Conservation (phyloP, 1,284 basidiomycete species). For the Fistulinella cinereoalba region DNA sequence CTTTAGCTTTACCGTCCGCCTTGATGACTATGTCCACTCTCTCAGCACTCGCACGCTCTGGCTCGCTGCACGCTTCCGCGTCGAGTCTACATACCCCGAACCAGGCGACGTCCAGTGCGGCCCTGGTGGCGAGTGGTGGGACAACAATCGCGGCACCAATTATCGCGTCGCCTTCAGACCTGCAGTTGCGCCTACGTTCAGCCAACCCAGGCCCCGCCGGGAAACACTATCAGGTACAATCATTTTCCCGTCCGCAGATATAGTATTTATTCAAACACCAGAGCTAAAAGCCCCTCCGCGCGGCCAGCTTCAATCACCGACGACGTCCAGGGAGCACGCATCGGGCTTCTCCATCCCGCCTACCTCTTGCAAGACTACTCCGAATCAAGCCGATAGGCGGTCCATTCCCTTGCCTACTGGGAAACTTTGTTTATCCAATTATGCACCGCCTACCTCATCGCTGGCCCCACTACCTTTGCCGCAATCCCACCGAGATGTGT, state of each 20-base stretch:
- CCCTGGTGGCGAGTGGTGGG: slow-evolving; percentile 70
- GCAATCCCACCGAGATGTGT: not conserved
- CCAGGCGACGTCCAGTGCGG: slow-evolving; percentile 45
- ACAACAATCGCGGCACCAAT: slow-evolving; percentile 82
- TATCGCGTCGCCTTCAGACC: slow-evolving; percentile 67
- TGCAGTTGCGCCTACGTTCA: not conserved
- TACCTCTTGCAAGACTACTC: not conserved
- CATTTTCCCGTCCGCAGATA: not conserved
- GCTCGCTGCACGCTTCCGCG: slow-evolving; percentile 61
- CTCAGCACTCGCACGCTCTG: slow-evolving; percentile 65
- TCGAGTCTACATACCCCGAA: slow-evolving; percentile 32
- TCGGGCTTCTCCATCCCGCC: slow-evolving; percentile 7
- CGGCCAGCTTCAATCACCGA: not conserved
- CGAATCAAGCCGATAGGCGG: not conserved
- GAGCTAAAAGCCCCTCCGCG: slow-evolving; percentile 4
- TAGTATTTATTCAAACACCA: slow-evolving; percentile 11
- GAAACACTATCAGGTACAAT: slow-evolving; percentile 24
- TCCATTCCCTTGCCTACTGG: slow-evolving; percentile 10
- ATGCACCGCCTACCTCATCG: slow-evolving; percentile 18
- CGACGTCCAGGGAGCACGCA: slow-evolving; percentile 14
- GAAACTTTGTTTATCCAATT: slow-evolving; percentile 26
- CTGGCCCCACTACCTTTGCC: slow-evolving; percentile 1
- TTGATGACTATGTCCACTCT: slow-evolving; percentile 71
- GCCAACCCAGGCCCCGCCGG: slow-evolving; percentile 9
- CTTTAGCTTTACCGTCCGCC: slow-evolving; percentile 61